Base-by-base conservation (phyloP, 169 alveolate genomes). In the Plasmodium sp. region DNA sequence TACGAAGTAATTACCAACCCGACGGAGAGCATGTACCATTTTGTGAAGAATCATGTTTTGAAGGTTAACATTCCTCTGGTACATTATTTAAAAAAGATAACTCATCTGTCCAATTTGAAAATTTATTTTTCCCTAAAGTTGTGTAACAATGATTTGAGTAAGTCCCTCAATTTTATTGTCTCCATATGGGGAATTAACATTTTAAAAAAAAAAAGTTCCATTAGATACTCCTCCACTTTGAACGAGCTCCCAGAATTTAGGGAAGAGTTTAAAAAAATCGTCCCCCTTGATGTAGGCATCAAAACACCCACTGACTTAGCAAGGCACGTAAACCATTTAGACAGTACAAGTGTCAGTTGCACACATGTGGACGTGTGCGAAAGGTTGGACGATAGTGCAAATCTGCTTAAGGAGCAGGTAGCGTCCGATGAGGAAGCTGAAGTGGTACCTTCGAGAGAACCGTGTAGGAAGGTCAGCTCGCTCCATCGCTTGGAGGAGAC, bases 1-100 rank as follows among this genome's bases (percentile, higher is more conserved):
- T 67, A 71, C 45, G 95, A 92, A 82, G 80, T 92, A 16, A 81
- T 92, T 10, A 72, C 84, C 45, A 92, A 79, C 36, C 95, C 95
- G 12, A 34, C 92, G 45, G 85, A 81, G 27, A 92, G 83, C 72
- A 33, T 92, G 45, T 72, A 22, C n/a, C 33, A 41, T 33, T 92
- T 92, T 82, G 95, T 92, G 36, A 71, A 43, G 39, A 72, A 74
- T 16, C 95, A 92, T 45, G 88, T 92, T 33, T 18, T 41, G 77
- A 92, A 90, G 51, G 83, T 81, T 2, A 62, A 80, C 54, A 33
- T 79, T 3, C 58, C 94, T 18, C 67, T 90, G 48, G 86, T 90
- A 36, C 45, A 90, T 5, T 90, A 36, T 90, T 80, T 90, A 67
- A 80, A 80, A 62, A 81, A 90, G 41, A 90, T 79, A 79, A 80